Evolutionary conservation across 164 flowering plant genomes (phyloP), one percentile per base, ranked within the genome.

Genomic region (Liquidambar formosana): DNA sequence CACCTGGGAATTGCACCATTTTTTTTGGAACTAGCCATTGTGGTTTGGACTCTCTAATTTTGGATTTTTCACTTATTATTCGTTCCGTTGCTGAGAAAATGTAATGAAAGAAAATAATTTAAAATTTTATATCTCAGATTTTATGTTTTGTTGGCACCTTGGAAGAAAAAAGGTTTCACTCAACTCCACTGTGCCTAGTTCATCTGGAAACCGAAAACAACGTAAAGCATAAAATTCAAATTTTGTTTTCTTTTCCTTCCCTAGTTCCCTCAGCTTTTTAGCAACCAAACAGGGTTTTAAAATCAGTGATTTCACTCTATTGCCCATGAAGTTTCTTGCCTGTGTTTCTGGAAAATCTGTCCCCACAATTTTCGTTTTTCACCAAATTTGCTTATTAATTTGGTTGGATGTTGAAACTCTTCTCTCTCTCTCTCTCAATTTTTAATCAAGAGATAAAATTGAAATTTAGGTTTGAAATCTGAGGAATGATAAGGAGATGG

Each of bases 401-500:
- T 33, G 41, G 6, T n/a, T 33, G 41, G 41, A 33, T 33, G 41
- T 33, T 6, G 38, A 19, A 45, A n/a, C 23, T n/a, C n/a, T 23
- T 46, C 25, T 47, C n/a, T n/a, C 9, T 64, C 41, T 5, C 16
- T 25, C 0, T 64, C 18, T 18, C 28, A 15, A 18, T 12, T 19
- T 48, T 9, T 0, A 28, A 63, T 5, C 22, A 2, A 33, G 41
- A 6, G 41, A 33, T 33, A 6, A 33, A 2, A 33, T 33, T 33
- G 41, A 33, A 23, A 11, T 57, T 15, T 22, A 57, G 63, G 21
- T 15, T 67, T 19, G 64, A 23, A 14, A 61, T 18, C 56, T 44
- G 77, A 25, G 75, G 75, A 72, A 72, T 70, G 76, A 33, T 46
- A 74, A 64, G 71, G 56, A 58, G 78, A 86, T 87, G 91, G 91